Evolutionary conservation across 2,329 filamentous ascomycete species (phyloP), one percentile per base, ranked within the genome.

Genomic region (Fusarium sambucinum): DNA sequence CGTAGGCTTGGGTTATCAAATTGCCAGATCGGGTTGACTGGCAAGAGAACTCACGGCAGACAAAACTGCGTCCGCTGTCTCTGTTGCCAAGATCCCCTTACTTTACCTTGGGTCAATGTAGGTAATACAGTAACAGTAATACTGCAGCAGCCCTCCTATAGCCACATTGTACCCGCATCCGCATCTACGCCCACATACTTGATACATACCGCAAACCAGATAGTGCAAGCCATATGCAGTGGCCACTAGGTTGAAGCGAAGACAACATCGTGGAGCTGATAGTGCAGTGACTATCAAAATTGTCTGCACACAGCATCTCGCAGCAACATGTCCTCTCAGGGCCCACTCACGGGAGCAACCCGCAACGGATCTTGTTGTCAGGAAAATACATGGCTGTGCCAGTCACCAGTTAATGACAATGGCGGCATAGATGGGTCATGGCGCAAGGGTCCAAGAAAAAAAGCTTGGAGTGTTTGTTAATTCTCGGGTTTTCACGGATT

Each of bases 281-380:
- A 54, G 55, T 61, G 59, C 54, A 71, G 69, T 70, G 55, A 56
- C 58, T 38, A 29, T 57, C 33, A 27, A 59, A 27, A 60, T 56
- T 32, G 41, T 58, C 53, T 59, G 45, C 60, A 66, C 63, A 66
- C 55, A 55, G 42, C 46, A 62, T 72, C 67, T 72, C 63, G 61
- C 58, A 47, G 48, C 55, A 51, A 17, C 30, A 40, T 30, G 25
- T 45, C 35, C 57, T 53, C 50, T n/a, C 16, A 33, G 25, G 53
- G 33, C 45, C 57, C 56, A 64, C 66, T 35, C 19, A 30, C 23
- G 10, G 38, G 40, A 54, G 25, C 48, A 16, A 47, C 35, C 25
- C 46, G 11, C 19, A 27, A 27, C 25, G 38, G 48, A 51, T 53
- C 41, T 27, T 40, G 27, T 29, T 55, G 45, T 63, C 47, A 55